These are phyloP conservation scores for Aspergillus persii DNA, from an alignment of 2,329 filamentous ascomycete genomes.

Conservation along the genomic window DNA sequence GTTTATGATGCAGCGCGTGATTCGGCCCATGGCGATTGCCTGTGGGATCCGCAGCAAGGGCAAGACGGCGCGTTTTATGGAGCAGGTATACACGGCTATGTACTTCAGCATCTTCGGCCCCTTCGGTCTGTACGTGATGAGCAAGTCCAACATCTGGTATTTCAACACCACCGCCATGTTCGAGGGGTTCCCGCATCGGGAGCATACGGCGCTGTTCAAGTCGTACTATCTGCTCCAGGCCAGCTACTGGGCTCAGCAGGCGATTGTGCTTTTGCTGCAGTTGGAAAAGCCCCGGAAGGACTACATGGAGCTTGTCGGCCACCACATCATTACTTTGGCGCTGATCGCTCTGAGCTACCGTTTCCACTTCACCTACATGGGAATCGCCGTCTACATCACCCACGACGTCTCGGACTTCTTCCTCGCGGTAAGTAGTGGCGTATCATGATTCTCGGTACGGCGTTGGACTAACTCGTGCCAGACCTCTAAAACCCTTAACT, in stretches of 20 bases:
- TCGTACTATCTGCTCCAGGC: constrained; percentile 95
- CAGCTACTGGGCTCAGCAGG: constrained; percentile 93
- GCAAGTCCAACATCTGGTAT: constrained; percentile 87
- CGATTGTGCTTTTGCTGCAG: constrained; percentile 79
- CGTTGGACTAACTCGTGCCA: constrained; percentile 32
- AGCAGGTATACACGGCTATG: constrained; percentile 89
- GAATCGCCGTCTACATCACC: constrained; percentile 87
- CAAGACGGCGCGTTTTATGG: constrained; percentile 91
- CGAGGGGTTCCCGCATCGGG: constrained; percentile 78
- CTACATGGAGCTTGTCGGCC: constrained; percentile 86
- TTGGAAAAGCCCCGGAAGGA: constrained; percentile 94
- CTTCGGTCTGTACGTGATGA: constrained; percentile 87
- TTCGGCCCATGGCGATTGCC: constrained; percentile 70
- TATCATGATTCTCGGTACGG: neutral
- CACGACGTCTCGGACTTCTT: constrained; percentile 96
- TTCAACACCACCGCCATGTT: constrained; percentile 93
- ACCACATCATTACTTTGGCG: constrained; percentile 84
- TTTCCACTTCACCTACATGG: constrained; percentile 97
- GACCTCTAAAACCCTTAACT: constrained; percentile 91
- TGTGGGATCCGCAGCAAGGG: constrained; percentile 67
- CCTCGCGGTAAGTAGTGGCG: constrained; percentile 63
- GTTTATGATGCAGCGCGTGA: constrained; percentile 89
- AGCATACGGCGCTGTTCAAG: constrained; percentile 80
- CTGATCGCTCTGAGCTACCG: constrained; percentile 86
- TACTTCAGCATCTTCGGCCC: constrained; percentile 85